Evolutionary conservation across 2,329 filamentous ascomycete genomes (phyloP), one percentile per base, ranked within the genome.

Genomic region (Mollisia scopiformis): DNA sequence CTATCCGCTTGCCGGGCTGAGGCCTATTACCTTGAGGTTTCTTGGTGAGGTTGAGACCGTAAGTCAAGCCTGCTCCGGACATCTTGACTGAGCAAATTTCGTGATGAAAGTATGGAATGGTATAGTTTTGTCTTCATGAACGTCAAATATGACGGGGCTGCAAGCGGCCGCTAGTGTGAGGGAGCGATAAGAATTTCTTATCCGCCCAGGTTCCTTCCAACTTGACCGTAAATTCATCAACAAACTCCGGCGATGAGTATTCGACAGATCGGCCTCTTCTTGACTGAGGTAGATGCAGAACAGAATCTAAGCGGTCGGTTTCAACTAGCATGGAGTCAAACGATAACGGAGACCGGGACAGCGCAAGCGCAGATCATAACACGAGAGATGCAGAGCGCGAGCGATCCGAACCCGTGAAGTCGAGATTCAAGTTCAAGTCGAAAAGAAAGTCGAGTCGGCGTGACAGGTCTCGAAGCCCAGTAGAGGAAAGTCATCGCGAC

Each of bases 1-100:
- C 76, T 70, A 83, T 87, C 67, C 80, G 77, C 67, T 80, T 84
- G 1, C 76, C 72, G 2, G 80, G 80, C 30, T 76, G 76, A 4
- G 81, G 76, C 68, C 84, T 86, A 2, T 79, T 68, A 35, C 57
- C 66, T 27, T 43, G 35, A 27, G 75, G 61, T 75, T 75, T 57
- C 73, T 88, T 90, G 70, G 86, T 88, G 47, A 86, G 67, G 69
- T 84, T 89, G 39, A 90, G 79, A 54, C 87, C 88, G 67, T 82
- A 83, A 21, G 80, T 80, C 55, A 84, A 76, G 5, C 75, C 75
- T n/a, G 62, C 61, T n/a, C 68, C 66, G 50, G 69, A 69, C 73
- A 75, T 74, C 19, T 60, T 68, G 63, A 55, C 23, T 28, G 11
- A 10, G 25, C 23, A 14, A 25, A 6, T 27, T 13, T 27, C 8